A percentile compares a stretch with the other conserved stretches of the same genome.
phyloP scores from a whole-genome alignment of 2,329 filamentous ascomycete genomes.

The Blastomyces emzantsi region DNA sequence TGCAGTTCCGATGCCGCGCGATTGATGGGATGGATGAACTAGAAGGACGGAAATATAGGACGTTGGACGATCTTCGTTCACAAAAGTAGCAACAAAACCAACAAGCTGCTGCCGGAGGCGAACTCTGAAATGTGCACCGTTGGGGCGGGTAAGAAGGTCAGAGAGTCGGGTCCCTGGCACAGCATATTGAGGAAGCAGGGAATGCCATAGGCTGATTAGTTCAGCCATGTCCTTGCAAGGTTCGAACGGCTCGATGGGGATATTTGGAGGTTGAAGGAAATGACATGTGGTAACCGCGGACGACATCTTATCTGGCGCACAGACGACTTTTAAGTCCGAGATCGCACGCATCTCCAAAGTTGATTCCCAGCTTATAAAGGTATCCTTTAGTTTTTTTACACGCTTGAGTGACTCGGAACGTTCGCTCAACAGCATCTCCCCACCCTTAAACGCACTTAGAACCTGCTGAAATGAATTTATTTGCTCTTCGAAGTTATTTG shows the following conservation, averaged over 20 bases:
- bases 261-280: slow-evolving; percentile 21
- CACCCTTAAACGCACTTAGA: slow-evolving; percentile 29
- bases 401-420: slow-evolving; percentile 30
- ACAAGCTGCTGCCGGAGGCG: slow-evolving; percentile 1
- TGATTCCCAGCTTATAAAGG: slow-evolving; percentile 28
- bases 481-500: slow-evolving; percentile 36
- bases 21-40: slow-evolving; percentile 20
- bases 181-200: slow-evolving; percentile 13
- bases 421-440: slow-evolving; percentile 24
- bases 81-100: slow-evolving; percentile 16
- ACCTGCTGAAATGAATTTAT: slow-evolving; percentile 34
- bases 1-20: slow-evolving; percentile 20
- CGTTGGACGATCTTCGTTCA: slow-evolving; percentile 13
- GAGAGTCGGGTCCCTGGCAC: slow-evolving; percentile 9
- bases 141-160: slow-evolving; percentile 11
- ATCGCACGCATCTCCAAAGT: slow-evolving; percentile 15
- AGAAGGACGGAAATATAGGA: slow-evolving; percentile 17
- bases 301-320: slow-evolving; percentile 33
- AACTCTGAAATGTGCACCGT: slow-evolving; percentile 13
- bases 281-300: slow-evolving; percentile 37
- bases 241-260: slow-evolving; percentile 13
- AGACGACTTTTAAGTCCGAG: slow-evolving; percentile 18
- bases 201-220: slow-evolving; percentile 14
- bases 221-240: slow-evolving; percentile 6
- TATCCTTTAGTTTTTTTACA: slow-evolving; percentile 30